Percentiles rank a stretch among this genome's conserved stretches.
Evolutionary conservation across 345 rosid species (phyloP).

Genomic region (Corymbia maculata): DNA sequence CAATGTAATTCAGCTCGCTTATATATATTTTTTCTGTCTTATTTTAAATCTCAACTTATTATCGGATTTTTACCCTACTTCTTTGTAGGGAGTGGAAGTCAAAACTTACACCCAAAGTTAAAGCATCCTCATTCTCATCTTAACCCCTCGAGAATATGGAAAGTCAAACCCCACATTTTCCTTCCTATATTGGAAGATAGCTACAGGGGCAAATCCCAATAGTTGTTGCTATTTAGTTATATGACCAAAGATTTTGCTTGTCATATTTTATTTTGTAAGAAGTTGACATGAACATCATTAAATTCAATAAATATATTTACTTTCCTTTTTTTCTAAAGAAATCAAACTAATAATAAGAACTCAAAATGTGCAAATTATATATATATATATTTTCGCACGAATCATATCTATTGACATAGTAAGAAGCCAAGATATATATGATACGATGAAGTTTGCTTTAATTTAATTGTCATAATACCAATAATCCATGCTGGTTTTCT

Average conservation of each 20-base stretch:
- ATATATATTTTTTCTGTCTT: not conserved
- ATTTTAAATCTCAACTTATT: too few species aligned
- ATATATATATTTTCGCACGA: not conserved
- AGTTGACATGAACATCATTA: not conserved
- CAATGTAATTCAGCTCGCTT: not conserved
- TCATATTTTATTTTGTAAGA: not conserved
- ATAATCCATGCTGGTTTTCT: not conserved
- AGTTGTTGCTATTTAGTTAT: too few species aligned
- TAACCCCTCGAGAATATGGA: too few species aligned
- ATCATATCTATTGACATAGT: not conserved
- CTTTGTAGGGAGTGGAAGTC: too few species aligned
- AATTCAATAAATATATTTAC: not conserved
- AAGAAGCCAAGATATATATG: not conserved
- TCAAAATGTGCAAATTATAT: not conserved
- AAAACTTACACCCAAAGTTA: too few species aligned
- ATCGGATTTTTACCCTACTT: too few species aligned
- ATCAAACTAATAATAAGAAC: not conserved
- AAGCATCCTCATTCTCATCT: too few species aligned
- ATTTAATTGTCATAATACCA: not conserved
- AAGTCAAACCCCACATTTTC: too few species aligned
- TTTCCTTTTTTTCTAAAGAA: not conserved
- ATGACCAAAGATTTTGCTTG: not conserved
- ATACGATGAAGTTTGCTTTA: not conserved
- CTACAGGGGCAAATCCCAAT: too few species aligned
- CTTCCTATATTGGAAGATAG: too few species aligned